Conservation (phyloP, 192 early-diverging fungal species). For the Backusella morwellensis region DNA sequence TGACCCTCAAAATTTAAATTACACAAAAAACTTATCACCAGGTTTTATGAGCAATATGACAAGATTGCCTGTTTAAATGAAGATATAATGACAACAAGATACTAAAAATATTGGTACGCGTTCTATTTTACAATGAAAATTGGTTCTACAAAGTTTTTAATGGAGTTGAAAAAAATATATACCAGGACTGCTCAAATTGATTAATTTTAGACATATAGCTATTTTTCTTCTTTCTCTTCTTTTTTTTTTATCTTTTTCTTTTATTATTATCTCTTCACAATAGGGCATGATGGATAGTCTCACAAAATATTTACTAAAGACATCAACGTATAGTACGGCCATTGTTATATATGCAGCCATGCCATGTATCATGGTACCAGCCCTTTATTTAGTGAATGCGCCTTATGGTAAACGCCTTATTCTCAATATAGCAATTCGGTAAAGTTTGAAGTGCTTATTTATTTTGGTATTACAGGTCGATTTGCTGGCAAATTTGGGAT, state of each 20-base stretch:
- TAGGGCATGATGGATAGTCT: background rate
- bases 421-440: background rate
- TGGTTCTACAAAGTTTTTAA: background rate
- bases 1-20: background rate
- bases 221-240: background rate
- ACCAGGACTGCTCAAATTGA: background rate
- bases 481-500: conserved; percentile 10
- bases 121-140: background rate
- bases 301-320: background rate
- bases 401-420: conserved; percentile 26
- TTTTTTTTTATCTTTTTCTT: background rate
- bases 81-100: background rate
- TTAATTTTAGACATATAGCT: background rate
- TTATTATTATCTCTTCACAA: background rate
- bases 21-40: background rate
- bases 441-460: background rate
- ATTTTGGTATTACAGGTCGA: conserved; percentile 10
- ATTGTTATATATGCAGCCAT: conserved; percentile 14
- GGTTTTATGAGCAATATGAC: background rate
- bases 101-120: background rate
- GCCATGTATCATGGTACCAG: conserved; percentile 7
- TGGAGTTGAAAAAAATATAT: background rate
- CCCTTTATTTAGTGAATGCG: conserved; percentile 23
- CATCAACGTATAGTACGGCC: conserved; percentile 11
- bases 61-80: background rate